Evolutionary conservation across 306 rosid genomes (phyloP).

Genomic region (Gleditsia sinensis): DNA sequence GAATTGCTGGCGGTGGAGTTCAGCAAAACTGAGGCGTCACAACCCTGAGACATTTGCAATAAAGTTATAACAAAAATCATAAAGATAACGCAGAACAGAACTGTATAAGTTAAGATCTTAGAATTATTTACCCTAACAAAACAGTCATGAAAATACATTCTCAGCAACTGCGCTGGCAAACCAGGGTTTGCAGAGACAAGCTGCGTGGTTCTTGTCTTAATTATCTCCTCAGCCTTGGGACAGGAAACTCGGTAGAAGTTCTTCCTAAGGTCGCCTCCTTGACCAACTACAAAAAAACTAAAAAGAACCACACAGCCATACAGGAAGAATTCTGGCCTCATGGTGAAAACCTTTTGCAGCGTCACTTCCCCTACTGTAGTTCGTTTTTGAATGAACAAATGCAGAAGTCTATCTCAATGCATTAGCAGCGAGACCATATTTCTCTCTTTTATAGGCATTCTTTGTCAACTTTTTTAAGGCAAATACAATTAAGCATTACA

Average conservation of each 20-base stretch:
- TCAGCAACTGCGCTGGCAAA: conserved; percentile 54
- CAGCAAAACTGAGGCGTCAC: conserved; percentile 60
- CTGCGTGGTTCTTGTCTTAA: conserved; percentile 30
- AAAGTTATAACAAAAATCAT: too few species aligned
- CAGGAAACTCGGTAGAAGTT: conserved; percentile 45
- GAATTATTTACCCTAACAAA: conserved; percentile 62
- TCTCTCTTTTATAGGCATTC: conserved; percentile 24
- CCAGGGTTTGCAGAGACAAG: conserved; percentile 42
- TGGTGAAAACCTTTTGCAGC: neutral
- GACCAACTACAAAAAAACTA: conserved; percentile 34
- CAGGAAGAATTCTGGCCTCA: conserved; percentile 29
- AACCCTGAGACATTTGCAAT: conserved; percentile 48
- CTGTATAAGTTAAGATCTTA: too few species aligned
- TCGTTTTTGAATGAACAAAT: neutral
- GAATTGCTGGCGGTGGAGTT: conserved; percentile 45
- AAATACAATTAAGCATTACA: conserved; percentile 21
- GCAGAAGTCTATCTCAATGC: conserved; percentile 12
- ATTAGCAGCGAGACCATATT: neutral
- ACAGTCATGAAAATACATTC: conserved; percentile 72
- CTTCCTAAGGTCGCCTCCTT: conserved; percentile 48
- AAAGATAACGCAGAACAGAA: too few species aligned
- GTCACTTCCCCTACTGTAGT: neutral
- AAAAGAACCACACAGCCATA: conserved; percentile 32
- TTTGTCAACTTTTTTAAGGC: neutral
- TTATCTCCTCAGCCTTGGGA: conserved; percentile 50